Conservation (phyloP, 2,329 filamentous ascomycete genomes). For the Botryosphaeria dothidea region DNA sequence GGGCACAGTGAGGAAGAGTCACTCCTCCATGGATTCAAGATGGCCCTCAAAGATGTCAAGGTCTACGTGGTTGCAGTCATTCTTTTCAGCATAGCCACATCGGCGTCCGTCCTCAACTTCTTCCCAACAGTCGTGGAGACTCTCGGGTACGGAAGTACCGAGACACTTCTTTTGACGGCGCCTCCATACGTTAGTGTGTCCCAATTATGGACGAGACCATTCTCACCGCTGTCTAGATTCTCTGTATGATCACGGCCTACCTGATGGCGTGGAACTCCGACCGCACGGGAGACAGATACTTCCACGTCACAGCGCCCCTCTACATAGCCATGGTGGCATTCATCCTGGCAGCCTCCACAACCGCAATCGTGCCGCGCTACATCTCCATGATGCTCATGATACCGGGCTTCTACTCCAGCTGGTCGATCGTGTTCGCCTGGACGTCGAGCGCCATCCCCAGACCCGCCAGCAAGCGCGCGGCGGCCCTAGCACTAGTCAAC, state of each 20-base stretch:
- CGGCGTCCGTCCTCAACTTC: slow-evolving; percentile 31
- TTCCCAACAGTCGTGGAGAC: slow-evolving; percentile 40
- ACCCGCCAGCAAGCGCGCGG: slow-evolving; percentile 17
- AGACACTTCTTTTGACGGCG: slow-evolving; percentile 34
- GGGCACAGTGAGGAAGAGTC: slow-evolving; percentile 22
- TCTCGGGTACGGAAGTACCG: slow-evolving; percentile 37
- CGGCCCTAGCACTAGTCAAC: slow-evolving; percentile 21
- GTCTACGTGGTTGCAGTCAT: slow-evolving; percentile 1
- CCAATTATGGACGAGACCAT: slow-evolving; percentile 9
- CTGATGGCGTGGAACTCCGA: slow-evolving; percentile 17
- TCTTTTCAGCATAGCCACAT: slow-evolving; percentile 1
- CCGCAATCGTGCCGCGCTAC: slow-evolving; percentile 28
- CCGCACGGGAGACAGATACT: slow-evolving; percentile 4
- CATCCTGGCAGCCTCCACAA: slow-evolving; percentile 14
- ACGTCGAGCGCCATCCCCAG: slow-evolving; percentile 1
- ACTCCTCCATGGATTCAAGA: neutral
- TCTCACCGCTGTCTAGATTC: neutral
- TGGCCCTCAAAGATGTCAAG: neutral
- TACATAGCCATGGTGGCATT: slow-evolving; percentile 17
- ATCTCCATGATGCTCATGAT: slow-evolving; percentile 34
- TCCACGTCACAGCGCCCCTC: slow-evolving; percentile 12
- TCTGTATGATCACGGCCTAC: slow-evolving; percentile 5
- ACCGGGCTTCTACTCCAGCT: slow-evolving; percentile 3
- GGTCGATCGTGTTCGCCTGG: slow-evolving; percentile 6
- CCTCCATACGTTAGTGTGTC: slow-evolving; percentile 21